These are phyloP conservation scores for Fusarium coicis DNA, from an alignment of 2,329 filamentous ascomycete species.

Conservation along the genomic window DNA sequence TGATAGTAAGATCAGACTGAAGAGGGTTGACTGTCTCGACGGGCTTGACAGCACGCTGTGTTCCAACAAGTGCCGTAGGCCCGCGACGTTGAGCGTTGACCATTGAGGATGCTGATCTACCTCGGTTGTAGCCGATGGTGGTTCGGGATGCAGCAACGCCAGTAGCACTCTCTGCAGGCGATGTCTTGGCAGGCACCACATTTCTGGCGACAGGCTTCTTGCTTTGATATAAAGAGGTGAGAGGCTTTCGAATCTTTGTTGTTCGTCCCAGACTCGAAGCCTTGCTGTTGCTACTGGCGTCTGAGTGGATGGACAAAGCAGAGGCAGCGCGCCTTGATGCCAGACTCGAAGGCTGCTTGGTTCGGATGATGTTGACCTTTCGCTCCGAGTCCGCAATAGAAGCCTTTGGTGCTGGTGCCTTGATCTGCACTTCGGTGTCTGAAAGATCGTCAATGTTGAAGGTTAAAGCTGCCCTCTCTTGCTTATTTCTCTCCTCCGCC, in stretches of 20 bases:
- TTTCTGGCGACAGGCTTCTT: conserved; percentile 50
- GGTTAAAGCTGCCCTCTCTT: conserved; percentile 70
- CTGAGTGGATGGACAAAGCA: conserved; percentile 57
- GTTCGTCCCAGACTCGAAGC: conserved; percentile 8
- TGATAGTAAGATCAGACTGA: conserved; percentile 56
- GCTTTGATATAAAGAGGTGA: conserved; percentile 47
- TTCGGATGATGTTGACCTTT: conserved; percentile 11
- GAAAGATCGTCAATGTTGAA: conserved; percentile 62
- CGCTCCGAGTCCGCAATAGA: neutral
- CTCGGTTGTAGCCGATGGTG: conserved; percentile 87
- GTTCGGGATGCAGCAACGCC: conserved; percentile 78
- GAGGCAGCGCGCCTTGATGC: conserved; percentile 64
- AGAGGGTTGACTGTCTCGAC: conserved; percentile 19
- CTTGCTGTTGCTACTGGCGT: conserved; percentile 33
- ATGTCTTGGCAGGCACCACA: conserved; percentile 56
- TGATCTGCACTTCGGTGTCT: conserved; percentile 56
- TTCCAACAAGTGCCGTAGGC: conserved; percentile 14
- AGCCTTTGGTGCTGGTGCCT: conserved; percentile 4
- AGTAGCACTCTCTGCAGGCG: conserved; percentile 66
- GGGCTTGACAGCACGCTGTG: conserved; percentile 32
- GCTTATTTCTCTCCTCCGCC: conserved; percentile 74
- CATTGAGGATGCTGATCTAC: conserved; percentile 66
- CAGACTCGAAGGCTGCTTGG: conserved; percentile 45
- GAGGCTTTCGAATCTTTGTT: conserved; percentile 42
- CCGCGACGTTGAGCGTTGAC: conserved; percentile 48